Base-by-base conservation (phyloP, 2,329 filamentous ascomycete species). In the Aspergillus caelatus region DNA sequence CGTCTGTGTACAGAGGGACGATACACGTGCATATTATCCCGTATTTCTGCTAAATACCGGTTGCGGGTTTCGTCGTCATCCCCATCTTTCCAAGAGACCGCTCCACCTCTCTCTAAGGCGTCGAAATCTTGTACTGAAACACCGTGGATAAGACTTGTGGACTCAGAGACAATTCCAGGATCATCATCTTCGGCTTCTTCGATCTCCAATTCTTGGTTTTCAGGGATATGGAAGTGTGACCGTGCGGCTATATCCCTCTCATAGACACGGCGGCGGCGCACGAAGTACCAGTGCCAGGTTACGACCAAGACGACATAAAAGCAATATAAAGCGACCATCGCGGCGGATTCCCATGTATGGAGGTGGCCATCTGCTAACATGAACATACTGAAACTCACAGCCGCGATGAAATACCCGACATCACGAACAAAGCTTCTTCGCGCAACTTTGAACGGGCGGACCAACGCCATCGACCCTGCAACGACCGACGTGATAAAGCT, bases 401-500 rank as follows among this genome's bases (percentile, higher is more conserved):
- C 92, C 14, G 92, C 84, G 62, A 96, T 91, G 77, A 99, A 99
- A 81, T 97, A 99, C 62, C 88, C 86, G 12, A 98, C 91, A 74
- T 99, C 95, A 68, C 95, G 87, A 26, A 97, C 86, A 75, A 98
- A 99, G 41, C 93, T 95, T 77, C 91, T 92, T 71, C 89, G 90
- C 59, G 92, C 91, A 58, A 99, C 95, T 68, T 90, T 91, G 78
- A 99, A 99, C 60, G 97, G 95, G 67, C 92, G 87, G n/a, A 97
- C 94, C 61, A 99, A 80, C 16, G 94, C 95, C 95, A 99, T 99
- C 61, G 93, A 96, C 19, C 95, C 95, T 6, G 94, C 93, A 39
- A 99, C 95, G 21, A 99, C 94, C 1, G 94, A 91, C 1, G 94
- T 96, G 77, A 99, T 99, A 80, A 99, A 99, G 67, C 92, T 89